Conservation (phyloP, 176 grass and related monocot species). For the sorghum (Sorghum bicolor) region Sorghum_bicolor_NCBIv3 NC_012878.2:9957501-9958000, state of each 20-base stretch:
- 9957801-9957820: not conserved
- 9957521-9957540: not conserved
- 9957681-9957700: not conserved
- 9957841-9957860: not conserved
- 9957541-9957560: not conserved
- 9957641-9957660: not conserved
- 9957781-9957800: not conserved
- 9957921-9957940: not conserved
- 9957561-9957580: not conserved
- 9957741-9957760: not conserved
- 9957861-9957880: not conserved
- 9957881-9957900: not conserved
- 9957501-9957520: slow-evolving; percentile 29
- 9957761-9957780: not conserved
- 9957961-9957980: not conserved
- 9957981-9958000: not conserved
- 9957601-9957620: not conserved
- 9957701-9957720: not conserved
- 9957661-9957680: not conserved
- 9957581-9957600: slow-evolving; percentile 22
- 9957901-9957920: not conserved
- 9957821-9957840: slow-evolving; percentile 12
- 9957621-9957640: not conserved
- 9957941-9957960: not conserved
- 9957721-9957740: not conserved